phyloP scores from a whole-genome alignment of 2,329 filamentous ascomycete genomes.

The Paracamarosporium sp. region DNA sequence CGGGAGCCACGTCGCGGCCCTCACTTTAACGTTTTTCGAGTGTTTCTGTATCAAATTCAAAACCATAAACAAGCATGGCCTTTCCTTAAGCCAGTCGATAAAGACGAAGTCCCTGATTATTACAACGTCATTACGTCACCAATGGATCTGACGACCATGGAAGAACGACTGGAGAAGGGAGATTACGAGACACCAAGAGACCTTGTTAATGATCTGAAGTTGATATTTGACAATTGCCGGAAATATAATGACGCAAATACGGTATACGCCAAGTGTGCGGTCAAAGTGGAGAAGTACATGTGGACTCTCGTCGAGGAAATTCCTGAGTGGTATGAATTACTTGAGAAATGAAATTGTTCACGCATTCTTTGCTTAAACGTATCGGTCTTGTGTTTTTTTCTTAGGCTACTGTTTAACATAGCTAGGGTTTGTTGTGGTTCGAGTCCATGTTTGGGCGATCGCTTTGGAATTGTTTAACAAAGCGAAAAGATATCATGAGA shows the following conservation, averaged over 20 bases:
- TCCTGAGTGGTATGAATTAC: constrained; percentile 97
- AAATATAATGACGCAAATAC: constrained; percentile 97
- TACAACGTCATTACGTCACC: constrained; percentile 98
- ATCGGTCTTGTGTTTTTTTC: too few species aligned
- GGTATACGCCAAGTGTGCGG: constrained; percentile 92
- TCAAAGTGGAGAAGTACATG: constrained; percentile 93
- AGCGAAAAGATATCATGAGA: too few species aligned
- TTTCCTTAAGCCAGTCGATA: constrained; percentile 90
- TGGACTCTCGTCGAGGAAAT: constrained; percentile 91
- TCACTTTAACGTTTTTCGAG: constrained; percentile 92
- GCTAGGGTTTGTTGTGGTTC: too few species aligned
- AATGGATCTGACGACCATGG: constrained; percentile 97
- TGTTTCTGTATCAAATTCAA: constrained; percentile 92
- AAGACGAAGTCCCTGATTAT: constrained; percentile 97
- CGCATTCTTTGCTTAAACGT: too few species aligned
- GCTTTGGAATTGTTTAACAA: too few species aligned
- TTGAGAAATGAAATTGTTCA: too few species aligned
- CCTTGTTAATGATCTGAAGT: constrained; percentile 84
- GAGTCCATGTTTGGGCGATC: too few species aligned
- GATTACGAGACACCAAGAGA: constrained; percentile 91
- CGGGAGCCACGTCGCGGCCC: constrained; percentile 94
- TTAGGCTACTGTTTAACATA: too few species aligned
- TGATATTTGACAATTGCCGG: constrained; percentile 94
- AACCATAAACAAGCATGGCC: constrained; percentile 95
- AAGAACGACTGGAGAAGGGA: constrained; percentile 91